Conservation (phyloP, 1,284 basidiomycete genomes). For the Pseudozyma tsukubaensis region DNA sequence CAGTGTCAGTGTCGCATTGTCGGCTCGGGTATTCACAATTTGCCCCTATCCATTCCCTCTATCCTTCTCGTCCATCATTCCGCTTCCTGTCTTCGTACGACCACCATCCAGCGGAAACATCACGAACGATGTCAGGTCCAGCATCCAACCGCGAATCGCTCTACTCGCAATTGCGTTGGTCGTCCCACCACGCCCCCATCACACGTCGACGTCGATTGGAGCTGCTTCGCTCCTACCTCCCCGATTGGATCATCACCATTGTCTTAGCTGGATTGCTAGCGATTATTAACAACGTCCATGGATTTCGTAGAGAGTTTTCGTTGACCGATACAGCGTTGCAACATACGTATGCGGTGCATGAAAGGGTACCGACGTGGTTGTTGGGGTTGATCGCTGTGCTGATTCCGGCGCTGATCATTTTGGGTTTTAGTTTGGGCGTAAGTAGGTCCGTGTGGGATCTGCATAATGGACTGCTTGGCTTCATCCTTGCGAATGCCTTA, state of each 20-base stretch:
- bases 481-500: conserved; percentile 79
- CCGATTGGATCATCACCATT: conserved; percentile 65
- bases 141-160: conserved; percentile 36
- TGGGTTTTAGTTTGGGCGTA: conserved; percentile 77
- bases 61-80: not conserved
- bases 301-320: conserved; percentile 77
- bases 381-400: conserved; percentile 53
- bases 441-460: conserved; percentile 87
- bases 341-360: conserved; percentile 80
- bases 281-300: conserved; percentile 77
- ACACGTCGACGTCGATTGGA: conserved; percentile 26
- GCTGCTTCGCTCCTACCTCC: conserved; percentile 39
- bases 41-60: not conserved
- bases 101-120: not conserved
- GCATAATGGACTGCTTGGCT: conserved; percentile 82
- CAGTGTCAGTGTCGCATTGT: too few relatives aligned
- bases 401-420: conserved; percentile 73
- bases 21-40: not conserved
- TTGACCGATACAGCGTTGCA: conserved; percentile 73
- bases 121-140: too few relatives aligned
- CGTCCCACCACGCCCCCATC: conserved; percentile 16
- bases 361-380: conserved; percentile 81
- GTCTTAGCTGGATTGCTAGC: conserved; percentile 74
- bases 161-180: conserved; percentile 41
- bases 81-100: not conserved